Evolutionary conservation across 83 land plant species (phyloP).

Genomic region (Picea mariana): DNA sequence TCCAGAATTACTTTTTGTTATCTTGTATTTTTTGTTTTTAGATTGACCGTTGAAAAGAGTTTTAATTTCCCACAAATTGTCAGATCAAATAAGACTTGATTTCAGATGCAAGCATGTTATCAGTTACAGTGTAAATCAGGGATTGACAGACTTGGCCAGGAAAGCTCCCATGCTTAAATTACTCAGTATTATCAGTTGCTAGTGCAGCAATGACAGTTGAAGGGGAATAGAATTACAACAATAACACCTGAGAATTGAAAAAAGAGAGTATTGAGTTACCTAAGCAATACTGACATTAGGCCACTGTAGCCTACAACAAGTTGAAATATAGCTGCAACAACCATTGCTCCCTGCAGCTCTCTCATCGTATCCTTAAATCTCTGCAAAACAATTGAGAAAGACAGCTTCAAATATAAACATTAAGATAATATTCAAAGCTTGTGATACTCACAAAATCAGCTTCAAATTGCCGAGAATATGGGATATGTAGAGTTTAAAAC

Average conservation of each 20-base stretch:
- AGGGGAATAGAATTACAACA: neutral
- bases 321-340: conserved; percentile 87
- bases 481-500: neutral
- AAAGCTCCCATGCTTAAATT: neutral
- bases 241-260: neutral
- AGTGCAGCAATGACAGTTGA: neutral
- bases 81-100: neutral
- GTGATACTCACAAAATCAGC: neutral
- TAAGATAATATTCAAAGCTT: neutral
- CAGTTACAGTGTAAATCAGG: neutral
- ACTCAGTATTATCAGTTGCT: neutral
- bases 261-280: conserved; percentile 44
- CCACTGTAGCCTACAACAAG: conserved; percentile 88
- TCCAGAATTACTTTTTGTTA: neutral
- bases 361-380: conserved; percentile 91
- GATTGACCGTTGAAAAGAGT: neutral
- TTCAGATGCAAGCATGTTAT: neutral
- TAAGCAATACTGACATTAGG: conserved; percentile 75
- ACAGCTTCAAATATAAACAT: neutral
- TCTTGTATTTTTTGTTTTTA: neutral
- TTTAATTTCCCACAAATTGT: neutral
- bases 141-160: neutral
- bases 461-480: neutral
- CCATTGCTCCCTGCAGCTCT: conserved; percentile 93
- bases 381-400: conserved; percentile 36